Conservation (phyloP, 164 flowering plant genomes). For the Sedum album region DNA sequence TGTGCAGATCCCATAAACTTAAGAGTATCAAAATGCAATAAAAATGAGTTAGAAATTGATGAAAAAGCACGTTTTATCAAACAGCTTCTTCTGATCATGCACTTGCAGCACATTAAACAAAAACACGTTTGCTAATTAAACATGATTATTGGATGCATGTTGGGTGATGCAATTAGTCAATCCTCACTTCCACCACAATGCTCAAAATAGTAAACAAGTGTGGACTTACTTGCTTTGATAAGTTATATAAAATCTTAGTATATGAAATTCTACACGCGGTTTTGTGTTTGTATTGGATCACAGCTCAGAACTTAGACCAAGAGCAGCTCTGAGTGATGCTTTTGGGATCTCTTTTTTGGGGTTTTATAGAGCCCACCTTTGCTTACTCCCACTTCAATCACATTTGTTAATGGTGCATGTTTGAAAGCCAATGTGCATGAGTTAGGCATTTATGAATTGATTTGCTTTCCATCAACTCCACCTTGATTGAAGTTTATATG, state of each 20-base stretch:
- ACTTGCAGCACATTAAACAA: neutral
- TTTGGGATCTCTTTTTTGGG: neutral
- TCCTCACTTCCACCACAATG: neutral
- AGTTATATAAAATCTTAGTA: neutral
- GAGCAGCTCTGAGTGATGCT: neutral
- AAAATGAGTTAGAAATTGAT: too few species aligned
- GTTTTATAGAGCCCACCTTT: conserved; percentile 5
- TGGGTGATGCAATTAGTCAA: neutral
- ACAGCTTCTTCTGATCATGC: neutral
- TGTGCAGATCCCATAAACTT: too few species aligned
- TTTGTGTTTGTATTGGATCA: neutral
- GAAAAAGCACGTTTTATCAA: neutral
- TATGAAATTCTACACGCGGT: neutral
- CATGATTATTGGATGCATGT: neutral
- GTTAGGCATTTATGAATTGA: neutral
- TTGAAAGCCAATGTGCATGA: neutral
- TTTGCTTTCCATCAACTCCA: neutral
- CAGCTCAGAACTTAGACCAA: neutral
- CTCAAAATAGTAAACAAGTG: neutral
- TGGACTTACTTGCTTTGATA: neutral
- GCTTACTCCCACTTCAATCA: conserved; percentile 3
- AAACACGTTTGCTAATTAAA: too few species aligned
- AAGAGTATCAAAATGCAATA: too few species aligned
- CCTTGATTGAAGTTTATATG: neutral
- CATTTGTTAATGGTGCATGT: neutral